Percentiles rank a stretch among this genome's conserved stretches.
Evolutionary conservation across 495 filamentous ascomycete genomes (phyloP).

Genomic region (Penicillium diatomitis): DNA sequence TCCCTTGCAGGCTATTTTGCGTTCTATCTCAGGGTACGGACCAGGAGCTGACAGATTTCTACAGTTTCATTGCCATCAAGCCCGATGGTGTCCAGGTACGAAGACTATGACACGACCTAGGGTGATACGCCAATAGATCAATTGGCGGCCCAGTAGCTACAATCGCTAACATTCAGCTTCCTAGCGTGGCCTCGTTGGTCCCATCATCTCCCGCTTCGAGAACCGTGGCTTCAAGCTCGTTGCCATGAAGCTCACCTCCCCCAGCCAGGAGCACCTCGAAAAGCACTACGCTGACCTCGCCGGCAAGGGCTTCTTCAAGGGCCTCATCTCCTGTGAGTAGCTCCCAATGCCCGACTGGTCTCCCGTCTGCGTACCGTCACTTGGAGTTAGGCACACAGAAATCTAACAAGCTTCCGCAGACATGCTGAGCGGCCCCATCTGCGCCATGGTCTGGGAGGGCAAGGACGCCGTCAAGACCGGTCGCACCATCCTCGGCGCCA

Average conservation of each 20-base stretch:
- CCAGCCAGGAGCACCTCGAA: constrained; percentile 89
- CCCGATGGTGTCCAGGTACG: constrained; percentile 97
- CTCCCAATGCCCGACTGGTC: not conserved
- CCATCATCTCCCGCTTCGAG: constrained; percentile 97
- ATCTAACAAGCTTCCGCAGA: constrained; percentile 40
- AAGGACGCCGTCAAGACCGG: constrained; percentile 97
- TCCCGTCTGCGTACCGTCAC: not conserved
- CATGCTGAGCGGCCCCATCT: constrained; percentile 94
- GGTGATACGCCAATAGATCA: constrained; percentile 3
- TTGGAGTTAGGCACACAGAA: no score
- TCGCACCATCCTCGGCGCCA: constrained; percentile 89
- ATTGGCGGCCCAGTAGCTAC: constrained; percentile 2
- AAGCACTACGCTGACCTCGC: constrained; percentile 91
- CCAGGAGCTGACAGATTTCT: constrained; percentile 37
- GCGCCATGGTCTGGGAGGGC: constrained; percentile 99
- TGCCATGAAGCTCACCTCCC: constrained; percentile 87
- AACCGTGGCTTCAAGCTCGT: constrained; percentile 93
- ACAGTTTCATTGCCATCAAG: constrained; percentile 98
- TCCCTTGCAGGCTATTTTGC: constrained; percentile 13
- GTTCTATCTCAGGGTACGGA: constrained; percentile 15
- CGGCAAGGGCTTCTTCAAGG: constrained; percentile 92
- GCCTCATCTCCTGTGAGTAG: constrained; percentile 72
- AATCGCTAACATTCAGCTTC: constrained; percentile 15
- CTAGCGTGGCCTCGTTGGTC: constrained; percentile 90
- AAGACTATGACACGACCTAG: constrained; percentile 1